Evolutionary conservation across 2,329 filamentous ascomycete species (phyloP).

Genomic region (Sclerotinia borealis): DNA sequence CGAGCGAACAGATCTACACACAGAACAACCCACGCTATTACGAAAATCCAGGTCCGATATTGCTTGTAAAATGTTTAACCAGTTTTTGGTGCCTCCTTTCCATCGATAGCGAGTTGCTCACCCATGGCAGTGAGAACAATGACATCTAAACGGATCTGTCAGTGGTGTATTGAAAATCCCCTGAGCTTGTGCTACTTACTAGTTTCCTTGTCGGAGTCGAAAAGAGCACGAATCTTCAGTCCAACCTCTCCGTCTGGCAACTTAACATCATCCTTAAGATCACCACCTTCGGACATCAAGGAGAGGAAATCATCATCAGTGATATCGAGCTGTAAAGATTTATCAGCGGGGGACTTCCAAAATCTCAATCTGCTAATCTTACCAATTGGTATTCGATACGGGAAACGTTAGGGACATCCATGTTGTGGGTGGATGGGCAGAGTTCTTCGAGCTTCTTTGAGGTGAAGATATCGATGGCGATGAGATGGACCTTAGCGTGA

Average conservation of each 20-base stretch:
- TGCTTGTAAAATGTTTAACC: conserved; percentile 20
- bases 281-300: conserved; percentile 81
- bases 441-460: conserved; percentile 99
- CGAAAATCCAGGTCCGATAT: conserved; percentile 19
- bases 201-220: conserved; percentile 85
- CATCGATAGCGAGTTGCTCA: conserved; percentile 86
- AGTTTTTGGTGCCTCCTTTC: conserved; percentile 74
- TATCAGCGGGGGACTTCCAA: not conserved
- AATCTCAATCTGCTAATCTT: conserved; percentile 40
- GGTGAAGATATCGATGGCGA: conserved; percentile 98
- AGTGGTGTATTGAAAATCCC: not conserved
- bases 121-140: conserved; percentile 94
- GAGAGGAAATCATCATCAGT: conserved; percentile 91
- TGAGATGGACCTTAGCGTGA: conserved; percentile 99
- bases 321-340: conserved; percentile 68
- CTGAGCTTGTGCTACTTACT: conserved; percentile 56
- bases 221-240: conserved; percentile 77
- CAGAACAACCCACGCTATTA: conserved; percentile 26
- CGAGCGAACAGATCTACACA: conserved; percentile 22
- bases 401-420: conserved; percentile 92
- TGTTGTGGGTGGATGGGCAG: conserved; percentile 94
- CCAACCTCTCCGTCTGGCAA: conserved; percentile 84
- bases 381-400: conserved; percentile 93
- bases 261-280: conserved; percentile 92
- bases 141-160: conserved; percentile 54